A percentile compares a stretch with the other conserved stretches of the same genome.
phyloP scores from a whole-genome alignment of 441 rosid species.

The Sinapis alba region DNA sequence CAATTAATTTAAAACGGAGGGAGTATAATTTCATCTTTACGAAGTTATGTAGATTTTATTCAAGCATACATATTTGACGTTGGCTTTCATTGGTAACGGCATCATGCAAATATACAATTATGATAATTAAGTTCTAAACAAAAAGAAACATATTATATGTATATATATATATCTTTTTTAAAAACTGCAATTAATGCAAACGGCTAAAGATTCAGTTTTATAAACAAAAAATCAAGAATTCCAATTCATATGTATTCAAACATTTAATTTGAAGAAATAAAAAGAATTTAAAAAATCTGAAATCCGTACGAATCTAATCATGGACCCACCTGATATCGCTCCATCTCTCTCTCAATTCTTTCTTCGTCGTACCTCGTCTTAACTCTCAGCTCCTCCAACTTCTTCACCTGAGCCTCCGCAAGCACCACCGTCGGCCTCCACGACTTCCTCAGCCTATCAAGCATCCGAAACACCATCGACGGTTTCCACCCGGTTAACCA shows the following conservation, averaged over 20 bases:
- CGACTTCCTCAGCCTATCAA: slow-evolving; percentile 47
- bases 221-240: neutral
- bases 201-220: neutral
- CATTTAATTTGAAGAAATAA: neutral
- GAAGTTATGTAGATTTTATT: neutral
- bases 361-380: slow-evolving; percentile 66
- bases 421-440: slow-evolving; percentile 33
- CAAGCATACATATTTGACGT: neutral
- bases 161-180: neutral
- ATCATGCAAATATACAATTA: neutral
- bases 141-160: neutral
- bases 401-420: slow-evolving; percentile 54
- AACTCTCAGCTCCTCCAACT: slow-evolving; percentile 57
- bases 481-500: slow-evolving; percentile 95
- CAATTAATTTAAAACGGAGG: no score
- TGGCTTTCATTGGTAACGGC: neutral
- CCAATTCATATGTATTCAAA: neutral
- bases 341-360: slow-evolving; percentile 77
- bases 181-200: neutral
- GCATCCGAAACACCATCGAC: slow-evolving; percentile 49
- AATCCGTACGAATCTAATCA: neutral
- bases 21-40: neutral
- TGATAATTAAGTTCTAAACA: neutral
- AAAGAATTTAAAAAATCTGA: neutral
- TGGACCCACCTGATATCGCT: slow-evolving; percentile 72